Evolutionary conservation across 2,329 filamentous ascomycete genomes (phyloP).

Genomic region (Ascochyta lentis): DNA sequence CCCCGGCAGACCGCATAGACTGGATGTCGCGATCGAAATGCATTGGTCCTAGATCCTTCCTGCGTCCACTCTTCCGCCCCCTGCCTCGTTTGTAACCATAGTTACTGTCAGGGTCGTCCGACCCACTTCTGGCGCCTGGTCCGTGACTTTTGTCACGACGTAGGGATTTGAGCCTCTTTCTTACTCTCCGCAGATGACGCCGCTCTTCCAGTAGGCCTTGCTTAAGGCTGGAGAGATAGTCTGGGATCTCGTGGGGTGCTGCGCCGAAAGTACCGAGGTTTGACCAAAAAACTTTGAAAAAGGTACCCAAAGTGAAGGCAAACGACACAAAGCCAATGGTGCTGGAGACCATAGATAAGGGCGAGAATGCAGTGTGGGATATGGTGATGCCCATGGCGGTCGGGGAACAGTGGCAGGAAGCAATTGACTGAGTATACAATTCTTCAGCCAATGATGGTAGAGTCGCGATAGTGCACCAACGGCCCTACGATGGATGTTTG

Average conservation of each 20-base stretch:
- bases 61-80: slow-evolving; percentile 11
- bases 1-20: slow-evolving; percentile 30
- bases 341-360: slow-evolving; percentile 45
- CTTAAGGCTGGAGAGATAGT: slow-evolving; percentile 50
- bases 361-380: slow-evolving; percentile 35
- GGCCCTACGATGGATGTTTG: background rate
- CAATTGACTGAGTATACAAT: too few relatives aligned
- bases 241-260: slow-evolving; percentile 49
- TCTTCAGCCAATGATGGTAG: background rate
- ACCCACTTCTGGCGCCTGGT: slow-evolving; percentile 12
- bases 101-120: slow-evolving; percentile 17
- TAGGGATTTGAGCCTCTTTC: slow-evolving; percentile 24
- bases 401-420: background rate
- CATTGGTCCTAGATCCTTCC: slow-evolving; percentile 9
- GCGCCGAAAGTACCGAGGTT: slow-evolving; percentile 48
- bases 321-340: slow-evolving; percentile 53
- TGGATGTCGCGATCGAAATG: slow-evolving; percentile 33
- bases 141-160: slow-evolving; percentile 19
- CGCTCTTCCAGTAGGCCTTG: slow-evolving; percentile 52
- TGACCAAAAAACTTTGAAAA: slow-evolving; percentile 51
- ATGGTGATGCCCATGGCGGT: slow-evolving; percentile 29
- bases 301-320: slow-evolving; percentile 53
- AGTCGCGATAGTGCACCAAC: background rate
- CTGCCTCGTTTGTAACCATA: slow-evolving; percentile 13
- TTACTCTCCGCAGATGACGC: slow-evolving; percentile 40